Evolutionary conservation across 78 protist species (phyloP), one percentile per base, ranked within the genome.

Genomic region (Dictyostelium intermedium): DNA sequence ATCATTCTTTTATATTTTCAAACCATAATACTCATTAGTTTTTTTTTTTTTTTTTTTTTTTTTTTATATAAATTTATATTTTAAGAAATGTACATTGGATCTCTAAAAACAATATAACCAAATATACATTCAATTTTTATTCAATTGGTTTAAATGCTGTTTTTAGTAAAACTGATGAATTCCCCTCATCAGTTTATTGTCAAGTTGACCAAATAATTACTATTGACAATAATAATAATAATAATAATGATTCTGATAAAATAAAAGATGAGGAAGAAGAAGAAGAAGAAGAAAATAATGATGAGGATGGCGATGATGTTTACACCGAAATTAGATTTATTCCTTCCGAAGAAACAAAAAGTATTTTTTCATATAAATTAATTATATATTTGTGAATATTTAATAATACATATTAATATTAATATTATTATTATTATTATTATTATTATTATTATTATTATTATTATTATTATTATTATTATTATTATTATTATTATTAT

Each of bases 291-390:
- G 41, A 70, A 32, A n/a, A 11, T 5, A 32, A 32, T 32, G n/a
- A 32, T 32, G 39, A 45, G 13, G 66, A 45, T 13, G 83, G 45
- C 13, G 79, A 72, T 30, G 47, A 72, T 10, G 39, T 30, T 16
- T 78, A 78, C 45, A 78, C 83, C 0, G 83, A 78, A 78, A 30
- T 78, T 78, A 78, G 83, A 78, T 78, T 78, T 78, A 78, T 78
- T 13, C 83, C 83, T 11, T n/a, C 16, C 0, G 63, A 78, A 8
- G 83, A 78, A 3, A 7, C 34, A 78, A 78, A 78, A 14, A 70
- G 77, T 70, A 66, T 20, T n/a, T 60, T 2, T 27, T 27, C 8
- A 4, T 11, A 66, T 66, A 7, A n/a, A 63, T 63, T 27, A n/a
- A 27, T 45, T 10, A 39, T 39, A 39, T n/a, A n/a, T n/a, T n/a